These are phyloP conservation scores for Zhuliangozyma parablackwelliae DNA, from an alignment of 1,139 yeast genomes.

Conservation along the genomic window DNA sequence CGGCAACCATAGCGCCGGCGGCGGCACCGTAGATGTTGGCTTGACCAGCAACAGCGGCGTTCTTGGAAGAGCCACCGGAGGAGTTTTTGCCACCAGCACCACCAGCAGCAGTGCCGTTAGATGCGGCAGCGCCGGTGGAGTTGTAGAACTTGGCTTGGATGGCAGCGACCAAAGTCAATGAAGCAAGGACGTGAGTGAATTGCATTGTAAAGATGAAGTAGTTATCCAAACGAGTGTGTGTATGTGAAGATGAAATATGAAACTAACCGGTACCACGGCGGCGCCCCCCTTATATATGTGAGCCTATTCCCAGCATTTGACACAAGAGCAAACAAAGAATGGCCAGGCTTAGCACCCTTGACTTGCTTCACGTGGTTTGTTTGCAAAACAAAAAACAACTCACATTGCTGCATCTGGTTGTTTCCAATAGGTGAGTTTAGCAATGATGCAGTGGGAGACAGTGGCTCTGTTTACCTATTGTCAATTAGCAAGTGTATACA, in stretches of 20 bases:
- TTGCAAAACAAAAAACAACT: no score
- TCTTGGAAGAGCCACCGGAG: conserved; percentile 4
- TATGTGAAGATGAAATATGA: neutral
- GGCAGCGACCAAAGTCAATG: conserved; percentile 10
- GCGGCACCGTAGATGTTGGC: conserved; percentile 51
- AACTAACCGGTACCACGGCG: no score
- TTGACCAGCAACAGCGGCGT: conserved; percentile 44
- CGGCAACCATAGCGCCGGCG: conserved; percentile 57
- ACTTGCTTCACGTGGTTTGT: no score
- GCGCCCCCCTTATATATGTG: no score
- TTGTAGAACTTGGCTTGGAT: conserved; percentile 10
- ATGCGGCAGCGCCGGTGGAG: conserved; percentile 3
- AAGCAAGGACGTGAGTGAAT: conserved; percentile 10
- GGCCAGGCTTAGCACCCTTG: no score
- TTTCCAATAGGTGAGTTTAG: no score
- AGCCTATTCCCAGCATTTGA: no score
- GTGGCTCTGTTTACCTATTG: no score
- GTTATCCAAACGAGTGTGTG: conserved; percentile 1
- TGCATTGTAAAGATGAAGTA: conserved; percentile 4
- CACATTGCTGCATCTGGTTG: no score
- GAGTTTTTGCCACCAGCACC: conserved; percentile 2
- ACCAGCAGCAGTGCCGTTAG: conserved; percentile 7
- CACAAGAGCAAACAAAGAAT: no score
- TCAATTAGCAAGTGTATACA: no score
- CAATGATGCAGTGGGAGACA: no score